Base-by-base conservation (phyloP, 768 basidiomycete genomes). In the Russula foetens region DNA sequence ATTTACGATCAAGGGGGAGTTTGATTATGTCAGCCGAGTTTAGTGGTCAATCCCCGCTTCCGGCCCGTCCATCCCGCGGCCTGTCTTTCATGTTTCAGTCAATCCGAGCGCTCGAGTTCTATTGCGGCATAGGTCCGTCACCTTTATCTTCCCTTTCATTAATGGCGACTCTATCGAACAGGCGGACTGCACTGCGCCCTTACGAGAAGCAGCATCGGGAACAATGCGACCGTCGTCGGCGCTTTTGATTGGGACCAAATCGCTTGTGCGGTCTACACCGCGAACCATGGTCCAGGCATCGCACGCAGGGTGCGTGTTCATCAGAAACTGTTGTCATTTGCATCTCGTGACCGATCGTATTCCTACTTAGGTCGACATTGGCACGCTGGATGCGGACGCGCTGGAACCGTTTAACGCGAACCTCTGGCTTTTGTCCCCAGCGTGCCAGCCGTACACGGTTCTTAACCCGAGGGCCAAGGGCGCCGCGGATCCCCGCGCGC, bases 211-310 rank as follows among this genome's bases (percentile, higher is more conserved):
- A 68, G 66, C 11, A 72, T 81, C 14, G 26, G 56, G 19, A 21
- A 9, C 47, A 66, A 74, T 21, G 82, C 75, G 5, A 66, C 71
- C 0, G 77, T 88, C 33, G 73, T 84, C 6, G 80, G 79, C 62
- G 88, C 90, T n/a, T 90, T 85, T 68, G 90, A 92, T 70, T 90
- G 89, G 88, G 89, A 91, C 73, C 87, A 83, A 65, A 76, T 75
- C 21, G 88, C 88, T 38, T 85, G 84, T 65, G 77, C 77, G 56
- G 88, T 89, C 19, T 92, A 92, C 70, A 72, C 71, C 21, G 76
- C 78, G 21, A 90, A 91, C 71, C 73, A 83, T 68, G 80, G 81
- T 7, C 53, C 67, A 9, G 67, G 74, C 24, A 67, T 81, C 29
- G 78, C 81, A 17, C 70, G 72, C 67, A 86, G 81, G 74, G 86